Conservation (phyloP, 345 rosid genomes). For the Boechera retrofracta region DNA sequence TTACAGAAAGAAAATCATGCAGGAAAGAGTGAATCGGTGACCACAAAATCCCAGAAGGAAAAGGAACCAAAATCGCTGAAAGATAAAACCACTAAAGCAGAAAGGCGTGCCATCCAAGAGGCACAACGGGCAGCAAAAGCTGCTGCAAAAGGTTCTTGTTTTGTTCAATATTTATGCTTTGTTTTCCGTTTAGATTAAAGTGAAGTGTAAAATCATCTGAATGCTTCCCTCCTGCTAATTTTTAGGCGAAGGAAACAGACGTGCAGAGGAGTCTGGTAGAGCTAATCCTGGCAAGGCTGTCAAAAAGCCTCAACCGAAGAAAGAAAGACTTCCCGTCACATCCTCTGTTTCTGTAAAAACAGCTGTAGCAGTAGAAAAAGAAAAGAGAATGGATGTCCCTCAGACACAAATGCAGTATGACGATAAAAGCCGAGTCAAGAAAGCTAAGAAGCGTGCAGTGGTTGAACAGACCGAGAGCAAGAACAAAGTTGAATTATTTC, state of each 20-base stretch:
- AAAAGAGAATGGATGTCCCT: conserved; percentile 69
- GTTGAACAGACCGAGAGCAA: conserved; percentile 69
- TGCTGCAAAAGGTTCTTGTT: conserved; percentile 44
- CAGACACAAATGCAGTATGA: conserved; percentile 84
- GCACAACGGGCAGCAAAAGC: conserved; percentile 74
- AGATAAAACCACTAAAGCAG: conserved; percentile 72
- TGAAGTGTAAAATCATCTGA: neutral
- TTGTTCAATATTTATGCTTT: neutral
- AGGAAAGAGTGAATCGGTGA: conserved; percentile 50
- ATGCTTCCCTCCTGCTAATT: conserved; percentile 30
- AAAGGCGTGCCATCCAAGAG: conserved; percentile 73
- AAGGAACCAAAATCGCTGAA: conserved; percentile 51
- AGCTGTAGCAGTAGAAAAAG: conserved; percentile 57
- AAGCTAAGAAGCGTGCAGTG: conserved; percentile 75
- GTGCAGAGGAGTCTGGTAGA: conserved; percentile 46
- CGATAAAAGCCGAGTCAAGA: conserved; percentile 68
- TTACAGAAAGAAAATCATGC: conserved; percentile 37
- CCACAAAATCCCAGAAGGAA: conserved; percentile 48
- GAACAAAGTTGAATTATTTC: conserved; percentile 78
- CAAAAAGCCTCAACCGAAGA: conserved; percentile 62
- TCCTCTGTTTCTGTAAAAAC: conserved; percentile 56
- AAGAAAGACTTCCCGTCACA: conserved; percentile 50
- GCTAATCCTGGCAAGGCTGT: conserved; percentile 49
- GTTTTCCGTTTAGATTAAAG: neutral
- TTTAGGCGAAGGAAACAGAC: conserved; percentile 54